phyloP scores from a whole-genome alignment of 371 early-diverging fungal species.

The Massospora cicadina region DNA sequence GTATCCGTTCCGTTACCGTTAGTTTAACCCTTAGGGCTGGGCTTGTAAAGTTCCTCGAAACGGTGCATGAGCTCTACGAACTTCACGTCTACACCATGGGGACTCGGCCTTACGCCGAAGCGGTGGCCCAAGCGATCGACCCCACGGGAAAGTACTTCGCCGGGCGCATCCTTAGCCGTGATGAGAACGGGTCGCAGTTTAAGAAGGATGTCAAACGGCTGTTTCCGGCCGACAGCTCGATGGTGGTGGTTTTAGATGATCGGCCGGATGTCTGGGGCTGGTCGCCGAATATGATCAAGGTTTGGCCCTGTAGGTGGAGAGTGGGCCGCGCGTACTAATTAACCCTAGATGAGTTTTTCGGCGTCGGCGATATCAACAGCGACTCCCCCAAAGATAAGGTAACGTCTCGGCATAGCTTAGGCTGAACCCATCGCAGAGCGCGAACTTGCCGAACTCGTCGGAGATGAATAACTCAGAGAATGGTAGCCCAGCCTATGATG shows the following conservation, averaged over 20 bases:
- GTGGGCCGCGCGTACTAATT: not conserved
- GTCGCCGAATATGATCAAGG: conserved; percentile 74
- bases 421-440: conserved; percentile 14
- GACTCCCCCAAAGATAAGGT: not conserved
- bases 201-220: conserved; percentile 77
- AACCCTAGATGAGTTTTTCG: conserved; percentile 70
- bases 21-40: conserved; percentile 34
- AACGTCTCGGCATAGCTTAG: no score
- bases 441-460: conserved; percentile 22
- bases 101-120: conserved; percentile 80
- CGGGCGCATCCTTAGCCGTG: conserved; percentile 86
- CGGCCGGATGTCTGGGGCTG: conserved; percentile 95
- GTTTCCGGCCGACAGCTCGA: conserved; percentile 89
- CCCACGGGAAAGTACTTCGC: conserved; percentile 61
- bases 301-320: conserved; percentile 66
- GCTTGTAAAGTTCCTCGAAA: conserved; percentile 56
- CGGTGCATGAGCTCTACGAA: conserved; percentile 58
- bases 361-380: conserved; percentile 91
- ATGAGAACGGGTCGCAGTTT: conserved; percentile 74
- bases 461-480: no score
- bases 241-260: conserved; percentile 98
- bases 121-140: conserved; percentile 80
- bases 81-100: conserved; percentile 99
- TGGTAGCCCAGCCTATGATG: no score
- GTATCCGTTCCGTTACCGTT: conserved; percentile 15